phyloP scores from a whole-genome alignment of 441 rosid species.

The Aleurites moluccanus region DNA sequence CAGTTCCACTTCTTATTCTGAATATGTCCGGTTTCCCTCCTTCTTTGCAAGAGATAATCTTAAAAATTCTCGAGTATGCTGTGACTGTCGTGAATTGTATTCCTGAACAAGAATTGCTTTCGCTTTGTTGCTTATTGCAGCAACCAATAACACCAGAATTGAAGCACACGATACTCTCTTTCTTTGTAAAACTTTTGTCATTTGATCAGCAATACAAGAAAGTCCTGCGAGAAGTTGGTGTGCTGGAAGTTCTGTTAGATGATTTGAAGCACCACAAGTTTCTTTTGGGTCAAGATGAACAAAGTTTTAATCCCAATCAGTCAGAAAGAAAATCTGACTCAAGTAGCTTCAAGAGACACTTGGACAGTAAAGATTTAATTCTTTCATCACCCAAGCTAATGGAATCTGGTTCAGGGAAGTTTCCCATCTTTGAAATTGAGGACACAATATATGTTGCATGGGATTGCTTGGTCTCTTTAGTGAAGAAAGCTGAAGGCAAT shows the following conservation, averaged over 20 bases:
- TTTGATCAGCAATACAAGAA: constrained; percentile 99
- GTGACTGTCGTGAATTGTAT: constrained; percentile 99
- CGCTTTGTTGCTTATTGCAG: constrained; percentile 98
- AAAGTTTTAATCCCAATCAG: constrained; percentile 43
- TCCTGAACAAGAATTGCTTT: constrained; percentile 98
- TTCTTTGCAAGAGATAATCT: constrained; percentile 89
- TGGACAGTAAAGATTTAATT: constrained; percentile 79
- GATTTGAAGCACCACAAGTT: constrained; percentile 97
- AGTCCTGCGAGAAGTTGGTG: constrained; percentile 98
- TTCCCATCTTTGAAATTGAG: constrained; percentile 87
- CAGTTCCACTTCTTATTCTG: constrained; percentile 94
- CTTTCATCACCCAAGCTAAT: constrained; percentile 90
- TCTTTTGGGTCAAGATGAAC: constrained; percentile 77
- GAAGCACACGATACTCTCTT: constrained; percentile 91
- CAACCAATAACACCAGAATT: constrained; percentile 88
- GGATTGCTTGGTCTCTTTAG: constrained; percentile 94
- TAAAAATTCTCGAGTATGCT: constrained; percentile 99
- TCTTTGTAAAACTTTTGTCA: constrained; percentile 95
- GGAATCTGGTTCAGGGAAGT: constrained; percentile 79
- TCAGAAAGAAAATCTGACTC: constrained; percentile 73
- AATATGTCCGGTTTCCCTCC: constrained; percentile 98
- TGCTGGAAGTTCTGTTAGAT: constrained; percentile 91
- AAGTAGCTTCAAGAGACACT: constrained; percentile 84
- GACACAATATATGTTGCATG: constrained; percentile 82
- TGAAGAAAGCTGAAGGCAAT: constrained; percentile 96